phyloP scores from a whole-genome alignment of 768 basidiomycete species.

The Termitomyces sp. region DNA sequence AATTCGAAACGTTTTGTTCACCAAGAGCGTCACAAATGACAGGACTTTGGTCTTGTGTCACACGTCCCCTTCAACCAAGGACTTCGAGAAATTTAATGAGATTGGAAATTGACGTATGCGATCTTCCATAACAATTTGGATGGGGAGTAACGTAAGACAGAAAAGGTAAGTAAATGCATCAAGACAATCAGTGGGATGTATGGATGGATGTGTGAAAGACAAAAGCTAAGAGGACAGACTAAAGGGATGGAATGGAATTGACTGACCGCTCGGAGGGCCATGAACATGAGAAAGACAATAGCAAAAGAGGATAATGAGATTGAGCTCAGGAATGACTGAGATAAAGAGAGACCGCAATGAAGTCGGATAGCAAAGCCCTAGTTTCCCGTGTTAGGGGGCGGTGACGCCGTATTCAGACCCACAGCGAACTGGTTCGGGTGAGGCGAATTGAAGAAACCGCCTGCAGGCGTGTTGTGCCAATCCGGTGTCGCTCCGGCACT shows the following conservation, averaged over 20 bases:
- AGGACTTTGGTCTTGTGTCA: too few species aligned
- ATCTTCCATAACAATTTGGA: slow-evolving; percentile 13
- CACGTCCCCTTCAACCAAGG: background rate
- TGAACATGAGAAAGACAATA: background rate
- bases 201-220: background rate
- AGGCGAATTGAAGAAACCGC: slow-evolving; percentile 33
- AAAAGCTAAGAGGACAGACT: background rate
- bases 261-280: background rate
- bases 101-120: slow-evolving; percentile 10
- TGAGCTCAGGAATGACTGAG: background rate
- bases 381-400: slow-evolving; percentile 33
- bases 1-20: too few species aligned
- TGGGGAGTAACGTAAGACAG: slow-evolving; percentile 6
- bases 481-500: slow-evolving; percentile 24
- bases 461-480: slow-evolving; percentile 40
- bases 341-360: background rate
- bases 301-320: background rate
- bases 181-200: slow-evolving; percentile 7
- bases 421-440: slow-evolving; percentile 34
- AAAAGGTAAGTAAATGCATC: slow-evolving; percentile 12
- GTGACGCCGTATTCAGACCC: slow-evolving; percentile 45
- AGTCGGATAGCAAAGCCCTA: slow-evolving; percentile 11
- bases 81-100: background rate
- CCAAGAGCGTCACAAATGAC: too few species aligned
- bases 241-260: background rate